These are phyloP conservation scores for Tetrapisispora pingtungensis DNA, from an alignment of 805 yeast species.

Conservation along the genomic window DNA sequence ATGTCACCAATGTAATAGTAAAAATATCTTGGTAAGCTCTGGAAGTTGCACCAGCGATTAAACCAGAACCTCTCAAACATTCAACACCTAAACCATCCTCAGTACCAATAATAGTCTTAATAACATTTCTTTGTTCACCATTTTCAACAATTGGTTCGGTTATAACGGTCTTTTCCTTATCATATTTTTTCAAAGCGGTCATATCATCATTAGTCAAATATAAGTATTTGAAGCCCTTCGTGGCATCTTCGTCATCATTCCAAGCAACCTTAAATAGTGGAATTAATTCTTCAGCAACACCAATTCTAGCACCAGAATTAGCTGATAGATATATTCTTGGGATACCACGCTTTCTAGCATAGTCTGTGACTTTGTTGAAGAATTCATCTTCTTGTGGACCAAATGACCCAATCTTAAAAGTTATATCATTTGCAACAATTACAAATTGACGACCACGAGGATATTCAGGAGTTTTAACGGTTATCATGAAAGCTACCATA, in stretches of 20 bases:
- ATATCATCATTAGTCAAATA: conserved; percentile 66
- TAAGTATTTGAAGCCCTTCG: conserved; percentile 83
- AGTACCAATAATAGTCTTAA: conserved; percentile 80
- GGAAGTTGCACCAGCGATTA: conserved; percentile 98
- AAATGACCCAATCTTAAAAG: conserved; percentile 96
- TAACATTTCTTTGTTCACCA: conserved; percentile 74
- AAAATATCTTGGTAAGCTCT: conserved; percentile 96
- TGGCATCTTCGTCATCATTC: conserved; percentile 66
- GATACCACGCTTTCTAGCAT: conserved; percentile 81
- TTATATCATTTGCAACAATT: conserved; percentile 92
- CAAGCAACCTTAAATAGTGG: conserved; percentile 87
- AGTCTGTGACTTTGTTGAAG: conserved; percentile 86
- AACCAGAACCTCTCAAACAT: conserved; percentile 95
- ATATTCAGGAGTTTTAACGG: conserved; percentile 91
- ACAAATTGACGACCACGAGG: conserved; percentile 93
- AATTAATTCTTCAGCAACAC: conserved; percentile 91
- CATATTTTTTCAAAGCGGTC: conserved; percentile 44
- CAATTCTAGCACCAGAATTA: conserved; percentile 98
- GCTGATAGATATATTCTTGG: conserved; percentile 96
- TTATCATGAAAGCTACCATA: conserved; percentile 92
- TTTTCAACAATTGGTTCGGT: conserved; percentile 75
- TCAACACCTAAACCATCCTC: conserved; percentile 98
- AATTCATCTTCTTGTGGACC: conserved; percentile 93
- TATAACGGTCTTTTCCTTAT: conserved; percentile 50
- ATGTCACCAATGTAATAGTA: conserved; percentile 96